These are phyloP conservation scores for Jatropha curcas DNA, from an alignment of 345 rosid genomes.

Conservation along the genomic window DNA sequence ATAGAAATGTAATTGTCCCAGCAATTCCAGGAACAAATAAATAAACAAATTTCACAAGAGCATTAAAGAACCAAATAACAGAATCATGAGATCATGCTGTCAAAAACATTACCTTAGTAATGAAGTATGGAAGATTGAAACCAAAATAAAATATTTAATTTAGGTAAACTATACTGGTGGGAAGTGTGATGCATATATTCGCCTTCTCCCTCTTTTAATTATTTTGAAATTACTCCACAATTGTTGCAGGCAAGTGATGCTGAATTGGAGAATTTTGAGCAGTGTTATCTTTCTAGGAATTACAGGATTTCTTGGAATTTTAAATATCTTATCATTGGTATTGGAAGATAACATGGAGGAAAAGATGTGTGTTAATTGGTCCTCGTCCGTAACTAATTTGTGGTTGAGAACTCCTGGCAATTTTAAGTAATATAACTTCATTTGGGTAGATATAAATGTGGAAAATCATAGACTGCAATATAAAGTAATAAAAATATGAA, in stretches of 20 bases:
- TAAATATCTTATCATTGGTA: neutral
- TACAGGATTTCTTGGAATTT: neutral
- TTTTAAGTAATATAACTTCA: neutral
- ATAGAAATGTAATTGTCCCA: neutral
- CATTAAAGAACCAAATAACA: neutral
- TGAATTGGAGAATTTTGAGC: neutral
- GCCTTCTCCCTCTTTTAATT: neutral
- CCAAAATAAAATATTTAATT: constrained; percentile 1
- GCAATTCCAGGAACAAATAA: constrained; percentile 6
- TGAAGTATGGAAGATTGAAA: neutral
- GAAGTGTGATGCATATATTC: too few species aligned
- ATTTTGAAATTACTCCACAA: neutral
- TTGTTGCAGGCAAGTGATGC: neutral
- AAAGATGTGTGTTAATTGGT: neutral
- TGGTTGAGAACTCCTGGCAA: neutral
- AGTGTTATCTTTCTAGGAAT: neutral
- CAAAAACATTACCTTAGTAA: neutral
- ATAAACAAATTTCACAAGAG: neutral
- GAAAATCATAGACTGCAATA: neutral
- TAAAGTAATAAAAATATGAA: neutral
- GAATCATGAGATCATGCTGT: neutral
- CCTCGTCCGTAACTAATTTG: neutral
- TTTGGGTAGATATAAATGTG: neutral
- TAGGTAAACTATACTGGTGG: neutral
- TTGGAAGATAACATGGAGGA: neutral